Evolutionary conservation across 139 green algal species (phyloP), one percentile per base, ranked within the genome.

Genomic region (Chlamydomonas eustigma): DNA sequence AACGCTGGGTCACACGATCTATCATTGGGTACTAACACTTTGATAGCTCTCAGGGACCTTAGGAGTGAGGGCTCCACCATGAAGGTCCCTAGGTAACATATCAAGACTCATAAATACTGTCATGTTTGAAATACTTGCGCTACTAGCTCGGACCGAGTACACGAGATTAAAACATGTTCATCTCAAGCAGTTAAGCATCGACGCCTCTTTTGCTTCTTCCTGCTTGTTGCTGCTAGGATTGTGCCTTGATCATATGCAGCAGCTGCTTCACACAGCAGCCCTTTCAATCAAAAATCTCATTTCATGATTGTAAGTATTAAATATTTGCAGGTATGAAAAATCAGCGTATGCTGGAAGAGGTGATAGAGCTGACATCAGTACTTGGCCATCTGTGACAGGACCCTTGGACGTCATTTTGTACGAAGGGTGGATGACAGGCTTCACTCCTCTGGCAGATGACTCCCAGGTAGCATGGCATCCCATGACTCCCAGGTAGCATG

Each of bases 391-490:
- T 2, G 90, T 95, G 2, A 32, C 77, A n/a, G 91, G 85, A 2
- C 91, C 91, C 0, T 64, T 97, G 63, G 85, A 97, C 30, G 80
- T 98, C 22, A 89, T 99, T 1, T 88, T 99, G 0, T 96, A 98
- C 76, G 96, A 99, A 86, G 96, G 96, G n/a, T 99, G 95, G 96
- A 99, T 98, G 94, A 85, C 92, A 22, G 94, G 95, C 69, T 97
- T 97, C 76, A 25, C 63, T 34, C 84, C 93, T 0, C 36, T 94
- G 2, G 31, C 50, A 0, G 65, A 81, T 2, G 81, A 83, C n/a
- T n/a, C n/a, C n/a, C n/a, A n/a, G n/a, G n/a, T n/a, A n/a, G n/a
- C n/a, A n/a, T n/a, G n/a, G n/a, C n/a, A n/a, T n/a, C n/a, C n/a
- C n/a, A n/a, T n/a, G n/a, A n/a, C n/a, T n/a, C n/a, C n/a, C n/a